Evolutionary conservation across 2,329 filamentous ascomycete species (phyloP).

Genomic region (Coniochaeta sp.): DNA sequence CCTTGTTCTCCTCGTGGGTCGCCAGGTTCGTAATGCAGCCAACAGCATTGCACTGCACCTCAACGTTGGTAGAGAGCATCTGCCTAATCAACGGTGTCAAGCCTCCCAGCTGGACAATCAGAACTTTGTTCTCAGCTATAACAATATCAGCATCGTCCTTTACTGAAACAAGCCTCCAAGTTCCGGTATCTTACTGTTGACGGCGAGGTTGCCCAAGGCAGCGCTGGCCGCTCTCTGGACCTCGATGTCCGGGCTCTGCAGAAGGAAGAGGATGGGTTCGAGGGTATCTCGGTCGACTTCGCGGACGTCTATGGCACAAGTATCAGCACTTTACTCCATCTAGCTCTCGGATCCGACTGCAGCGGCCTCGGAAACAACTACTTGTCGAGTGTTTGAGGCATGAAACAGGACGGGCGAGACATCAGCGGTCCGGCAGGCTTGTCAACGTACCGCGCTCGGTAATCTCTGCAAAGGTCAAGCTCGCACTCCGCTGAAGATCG

Average conservation of each 20-base stretch:
- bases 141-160: conserved; percentile 30
- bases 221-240: conserved; percentile 95
- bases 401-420: neutral
- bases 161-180: neutral
- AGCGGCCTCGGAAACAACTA: neutral
- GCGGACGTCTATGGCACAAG: conserved; percentile 67
- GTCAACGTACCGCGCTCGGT: conserved; percentile 78
- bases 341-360: neutral
- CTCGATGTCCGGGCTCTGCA: conserved; percentile 93
- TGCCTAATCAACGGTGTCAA: conserved; percentile 89
- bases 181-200: conserved; percentile 67
- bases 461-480: conserved; percentile 97
- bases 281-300: conserved; percentile 93
- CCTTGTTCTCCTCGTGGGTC: conserved; percentile 98
- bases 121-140: conserved; percentile 91
- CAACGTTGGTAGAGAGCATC: conserved; percentile 97
- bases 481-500: conserved; percentile 93
- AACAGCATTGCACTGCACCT: conserved; percentile 98
- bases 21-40: conserved; percentile 98
- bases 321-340: neutral
- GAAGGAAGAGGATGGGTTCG: conserved; percentile 88
- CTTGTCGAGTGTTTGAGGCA: neutral
- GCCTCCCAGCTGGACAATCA: conserved; percentile 88
- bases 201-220: conserved; percentile 88
- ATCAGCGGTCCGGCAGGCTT: neutral